Evolutionary conservation across 2,329 filamentous ascomycete species (phyloP), one percentile per base, ranked within the genome.

Genomic region (Calcarisporium arbuscula): DNA sequence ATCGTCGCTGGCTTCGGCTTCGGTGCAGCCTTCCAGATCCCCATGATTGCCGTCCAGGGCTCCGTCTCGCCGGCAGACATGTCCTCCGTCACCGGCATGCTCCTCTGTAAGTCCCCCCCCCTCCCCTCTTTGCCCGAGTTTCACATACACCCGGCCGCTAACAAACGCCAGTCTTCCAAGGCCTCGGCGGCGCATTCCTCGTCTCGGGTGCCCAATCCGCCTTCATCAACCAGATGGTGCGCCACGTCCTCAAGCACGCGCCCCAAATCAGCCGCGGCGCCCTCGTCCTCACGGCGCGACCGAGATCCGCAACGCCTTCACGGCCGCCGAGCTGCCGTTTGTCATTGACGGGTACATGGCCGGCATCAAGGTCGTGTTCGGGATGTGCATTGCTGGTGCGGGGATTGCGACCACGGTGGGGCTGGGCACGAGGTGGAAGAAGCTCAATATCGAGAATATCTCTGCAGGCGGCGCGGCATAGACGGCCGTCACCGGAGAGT

Each of bases 311-410:
- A 39, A 50, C 5, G 57, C 57, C 3, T 74, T 84, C 42, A 49
- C 65, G 0, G 36, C 48, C 0, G 51, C 70, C n/a, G 65, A 64
- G 38, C 59, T 81, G 3, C 49, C 58, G 1, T 60, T 64, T 0
- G 76, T 85, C 26, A 62, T 82, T 18, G 43, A 54, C 1, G 77
- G 74, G 0, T 85, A 85, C 58, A 82, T 73, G 46, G 58, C 72
- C 34, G 74, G 74, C 0, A 73, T 81, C 46, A 77, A 80, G 49
- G 77, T 82, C 7, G 65, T 69, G 5, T 72, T 79, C 25, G 80
- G 76, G 8, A 63, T 80, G 43, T 67, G 68, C 11, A 63, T 69
- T 15, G 51, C 79, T 5, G 68, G 65, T 19, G 64, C 57, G 3
- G 65, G 64, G 4, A 34, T 68, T 18, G 55, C 64, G 0, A 52